Base-by-base conservation (phyloP, 202 grass and related monocot genomes). In the Eragrostis tef region DNA sequence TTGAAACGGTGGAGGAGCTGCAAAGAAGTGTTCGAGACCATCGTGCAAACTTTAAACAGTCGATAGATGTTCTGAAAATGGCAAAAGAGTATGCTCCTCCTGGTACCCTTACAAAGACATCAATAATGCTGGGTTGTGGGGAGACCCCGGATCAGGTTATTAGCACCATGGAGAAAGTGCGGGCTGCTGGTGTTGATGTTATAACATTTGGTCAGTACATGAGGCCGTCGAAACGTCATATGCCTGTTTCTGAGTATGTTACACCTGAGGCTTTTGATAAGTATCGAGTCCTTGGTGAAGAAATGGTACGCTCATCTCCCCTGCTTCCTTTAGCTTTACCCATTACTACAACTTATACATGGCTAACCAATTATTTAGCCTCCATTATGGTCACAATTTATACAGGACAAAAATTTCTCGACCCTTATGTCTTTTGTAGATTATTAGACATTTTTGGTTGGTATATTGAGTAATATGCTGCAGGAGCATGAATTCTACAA, bases 191-290 rank as follows among this genome's bases (percentile, higher is more conserved):
- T 75, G 96, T 98, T 73, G 96, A 98, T 83, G 96, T 98, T 44
- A 94, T 98, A 77, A 98, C 96, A 70, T 95, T 98, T 88, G 96
- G 96, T 73, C 96, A 98, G 71, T 98, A 98, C 83, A 95, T 98
- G 96, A 91, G 96, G 48, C 96, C 96, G 27, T 98, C 96, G 10
- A 98, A 98, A 74, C 83, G 96, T 66, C 96, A 95, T 89, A 98
- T 98, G 96, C 90, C 88, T 12, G 92, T 95, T 61, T 98, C 88
- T 74, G 96, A 98, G 50, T 98, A 98, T 85, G 85, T 98, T 64
- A 93, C 96, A 8, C 96, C 92, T 17, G 86, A 95, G 81, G 92
- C 92, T 77, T 98, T 98, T 22, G 92, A 98, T 57, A 93, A 85
- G 25, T 95, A 95, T 72, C 87, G 70, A 56, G 21, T 85, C 63